These are phyloP conservation scores for Hibiscus trionum DNA, from an alignment of 345 rosid species.

Conservation along the genomic window DNA sequence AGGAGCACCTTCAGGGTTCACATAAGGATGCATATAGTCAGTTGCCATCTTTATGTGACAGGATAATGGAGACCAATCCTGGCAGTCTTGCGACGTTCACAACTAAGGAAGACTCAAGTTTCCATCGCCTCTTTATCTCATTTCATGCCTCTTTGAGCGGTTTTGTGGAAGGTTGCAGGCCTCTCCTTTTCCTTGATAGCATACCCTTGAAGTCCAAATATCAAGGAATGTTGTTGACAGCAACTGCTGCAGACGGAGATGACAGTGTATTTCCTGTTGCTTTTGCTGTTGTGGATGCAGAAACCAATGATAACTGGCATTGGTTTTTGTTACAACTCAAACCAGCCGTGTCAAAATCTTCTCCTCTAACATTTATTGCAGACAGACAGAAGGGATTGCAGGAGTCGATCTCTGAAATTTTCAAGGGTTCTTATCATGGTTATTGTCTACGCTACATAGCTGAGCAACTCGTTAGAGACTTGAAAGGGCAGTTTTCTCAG, in stretches of 20 bases:
- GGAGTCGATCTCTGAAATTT: slow-evolving; percentile 57
- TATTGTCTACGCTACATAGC: slow-evolving; percentile 65
- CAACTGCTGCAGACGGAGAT: slow-evolving; percentile 78
- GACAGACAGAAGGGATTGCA: slow-evolving; percentile 67
- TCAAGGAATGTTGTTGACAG: slow-evolving; percentile 76
- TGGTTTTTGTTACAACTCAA: slow-evolving; percentile 84
- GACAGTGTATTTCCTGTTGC: slow-evolving; percentile 79
- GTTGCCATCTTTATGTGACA: slow-evolving; percentile 67
- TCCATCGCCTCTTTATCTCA: slow-evolving; percentile 77
- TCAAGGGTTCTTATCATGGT: slow-evolving; percentile 53
- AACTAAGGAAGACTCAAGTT: slow-evolving; percentile 87
- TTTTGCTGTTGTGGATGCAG: slow-evolving; percentile 74
- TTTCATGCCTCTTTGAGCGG: slow-evolving; percentile 78
- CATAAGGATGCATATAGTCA: slow-evolving; percentile 81
- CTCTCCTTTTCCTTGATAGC: slow-evolving; percentile 79
- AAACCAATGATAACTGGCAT: slow-evolving; percentile 74
- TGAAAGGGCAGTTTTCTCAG: slow-evolving; percentile 85
- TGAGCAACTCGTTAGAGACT: slow-evolving; percentile 60
- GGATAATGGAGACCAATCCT: slow-evolving; percentile 77
- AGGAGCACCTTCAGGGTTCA: slow-evolving; percentile 92
- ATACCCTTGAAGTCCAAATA: slow-evolving; percentile 74
- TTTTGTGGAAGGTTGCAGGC: slow-evolving; percentile 77
- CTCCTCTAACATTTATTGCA: slow-evolving; percentile 69
- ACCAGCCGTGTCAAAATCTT: slow-evolving; percentile 49
- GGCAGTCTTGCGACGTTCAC: slow-evolving; percentile 76